These are phyloP conservation scores for Ganoderma sinense DNA, from an alignment of 1,284 basidiomycete species.

Conservation along the genomic window DNA sequence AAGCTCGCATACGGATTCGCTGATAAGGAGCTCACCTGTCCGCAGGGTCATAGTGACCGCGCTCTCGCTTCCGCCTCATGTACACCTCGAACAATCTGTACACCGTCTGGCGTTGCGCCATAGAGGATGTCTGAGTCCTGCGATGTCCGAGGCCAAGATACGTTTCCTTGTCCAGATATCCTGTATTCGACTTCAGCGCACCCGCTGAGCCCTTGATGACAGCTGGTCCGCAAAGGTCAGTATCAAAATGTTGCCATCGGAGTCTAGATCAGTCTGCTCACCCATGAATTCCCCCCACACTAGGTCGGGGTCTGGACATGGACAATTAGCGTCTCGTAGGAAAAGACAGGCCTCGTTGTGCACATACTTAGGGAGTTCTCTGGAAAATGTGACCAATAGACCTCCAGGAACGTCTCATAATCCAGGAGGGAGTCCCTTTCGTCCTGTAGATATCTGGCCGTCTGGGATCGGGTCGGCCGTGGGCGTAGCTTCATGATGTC, in stretches of 20 bases:
- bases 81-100: slow-evolving; percentile 48
- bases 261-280: slow-evolving; percentile 24
- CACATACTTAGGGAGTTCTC: slow-evolving; percentile 53
- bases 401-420: slow-evolving; percentile 55
- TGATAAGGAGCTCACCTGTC: slow-evolving; percentile 54
- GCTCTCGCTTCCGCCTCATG: slow-evolving; percentile 51
- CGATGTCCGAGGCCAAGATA: slow-evolving; percentile 60
- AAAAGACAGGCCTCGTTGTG: background rate
- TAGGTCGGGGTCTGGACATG: slow-evolving; percentile 61
- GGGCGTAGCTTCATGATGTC: background rate
- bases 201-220: slow-evolving; percentile 73
- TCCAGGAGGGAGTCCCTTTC: slow-evolving; percentile 45
- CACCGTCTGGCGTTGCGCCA: slow-evolving; percentile 29
- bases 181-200: slow-evolving; percentile 43
- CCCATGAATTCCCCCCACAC: slow-evolving; percentile 77
- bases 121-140: background rate
- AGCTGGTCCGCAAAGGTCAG: slow-evolving; percentile 45
- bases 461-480: background rate
- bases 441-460: background rate
- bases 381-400: slow-evolving; percentile 72
- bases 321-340: background rate
- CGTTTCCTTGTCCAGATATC: slow-evolving; percentile 50
- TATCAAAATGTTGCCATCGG: background rate
- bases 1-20: background rate
- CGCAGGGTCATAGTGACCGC: slow-evolving; percentile 62